Evolutionary conservation across 257 asterid species (phyloP), one percentile per base, ranked within the genome.

Genomic region (Nicotiana paniculata): DNA sequence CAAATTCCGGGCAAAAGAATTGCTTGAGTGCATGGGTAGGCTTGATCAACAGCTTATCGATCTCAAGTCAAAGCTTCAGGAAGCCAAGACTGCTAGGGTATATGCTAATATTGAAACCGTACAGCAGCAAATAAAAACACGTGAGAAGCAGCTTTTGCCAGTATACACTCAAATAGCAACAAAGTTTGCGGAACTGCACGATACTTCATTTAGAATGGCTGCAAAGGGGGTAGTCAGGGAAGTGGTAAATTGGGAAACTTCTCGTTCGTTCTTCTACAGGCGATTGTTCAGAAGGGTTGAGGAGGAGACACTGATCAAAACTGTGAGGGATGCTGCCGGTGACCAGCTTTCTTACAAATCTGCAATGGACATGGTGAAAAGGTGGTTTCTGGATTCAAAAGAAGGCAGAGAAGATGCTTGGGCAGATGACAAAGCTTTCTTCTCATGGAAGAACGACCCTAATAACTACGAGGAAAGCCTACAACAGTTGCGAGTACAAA

Each of bases 11-110:
- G 84, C 88, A 46, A 89, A 91, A 83, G 99, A 94, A 59, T 88
- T 92, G 75, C 83, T 92, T 18, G 98, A 96, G 67, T 96, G 98
- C 93, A 96, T 96, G 98, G 92, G 95, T 26, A 88, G 99, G 90
- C 94, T 92, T 4, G 99, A 96, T 82, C 91, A 90, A 4, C 92
- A 86, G 90, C 87, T 96, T 30, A 89, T 92, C 43, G 78, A 85
- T 85, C 84, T 93, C 54, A 96, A 92, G 87, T 81, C 87, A 28
- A 89, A 88, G 81, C 90, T 90, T 81, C 77, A 75, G 76, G 95
- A 92, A 84, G 96, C 86, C 13, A 87, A 70, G 84, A 84, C 84
- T 61, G 65, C 89, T 0, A 89, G 83, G 21, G 77, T 82, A 32
- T 82, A 58, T 5, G 85, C 77, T 21, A 81, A 33, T 46, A 72